Conservation (phyloP, 768 basidiomycete genomes). For the Serendipita indica region DNA sequence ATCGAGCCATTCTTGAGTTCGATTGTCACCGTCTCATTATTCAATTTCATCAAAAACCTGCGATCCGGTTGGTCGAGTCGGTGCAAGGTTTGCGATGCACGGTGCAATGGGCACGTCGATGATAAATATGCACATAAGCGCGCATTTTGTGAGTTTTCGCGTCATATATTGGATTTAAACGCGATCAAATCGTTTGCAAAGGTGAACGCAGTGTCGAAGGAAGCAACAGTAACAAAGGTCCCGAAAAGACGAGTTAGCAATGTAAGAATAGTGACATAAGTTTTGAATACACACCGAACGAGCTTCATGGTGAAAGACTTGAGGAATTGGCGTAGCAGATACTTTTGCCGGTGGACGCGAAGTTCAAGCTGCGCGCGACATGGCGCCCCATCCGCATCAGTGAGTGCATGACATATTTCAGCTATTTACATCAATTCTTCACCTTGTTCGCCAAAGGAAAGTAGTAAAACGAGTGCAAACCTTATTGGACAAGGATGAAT, state of each 20-base stretch:
- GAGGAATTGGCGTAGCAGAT: not conserved
- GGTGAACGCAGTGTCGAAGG: conserved; percentile 9
- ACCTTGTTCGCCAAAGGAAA: no score
- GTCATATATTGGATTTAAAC: conserved; percentile 13
- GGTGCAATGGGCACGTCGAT: conserved; percentile 13
- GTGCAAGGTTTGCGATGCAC: conserved; percentile 7
- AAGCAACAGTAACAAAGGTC: conserved; percentile 1
- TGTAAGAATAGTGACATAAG: not conserved
- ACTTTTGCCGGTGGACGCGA: no score
- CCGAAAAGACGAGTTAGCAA: not conserved
- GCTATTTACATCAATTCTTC: no score
- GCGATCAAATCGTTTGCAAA: conserved; percentile 12
- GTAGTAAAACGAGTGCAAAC: no score
- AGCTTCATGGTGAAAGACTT: conserved; percentile 64
- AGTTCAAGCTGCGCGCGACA: no score
- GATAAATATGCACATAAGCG: not conserved
- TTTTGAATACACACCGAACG: conserved; percentile 42
- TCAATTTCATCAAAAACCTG: conserved; percentile 98
- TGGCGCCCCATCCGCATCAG: no score
- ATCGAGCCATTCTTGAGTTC: conserved; percentile 96
- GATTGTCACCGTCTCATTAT: conserved; percentile 97
- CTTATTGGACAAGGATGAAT: no score
- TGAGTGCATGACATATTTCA: no score
- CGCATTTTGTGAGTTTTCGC: not conserved
- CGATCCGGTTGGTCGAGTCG: not conserved